A percentile compares a stretch with the other conserved stretches of the same genome.
phyloP scores from a whole-genome alignment of 495 filamentous ascomycete genomes.

The Aspergillus asperescens region DNA sequence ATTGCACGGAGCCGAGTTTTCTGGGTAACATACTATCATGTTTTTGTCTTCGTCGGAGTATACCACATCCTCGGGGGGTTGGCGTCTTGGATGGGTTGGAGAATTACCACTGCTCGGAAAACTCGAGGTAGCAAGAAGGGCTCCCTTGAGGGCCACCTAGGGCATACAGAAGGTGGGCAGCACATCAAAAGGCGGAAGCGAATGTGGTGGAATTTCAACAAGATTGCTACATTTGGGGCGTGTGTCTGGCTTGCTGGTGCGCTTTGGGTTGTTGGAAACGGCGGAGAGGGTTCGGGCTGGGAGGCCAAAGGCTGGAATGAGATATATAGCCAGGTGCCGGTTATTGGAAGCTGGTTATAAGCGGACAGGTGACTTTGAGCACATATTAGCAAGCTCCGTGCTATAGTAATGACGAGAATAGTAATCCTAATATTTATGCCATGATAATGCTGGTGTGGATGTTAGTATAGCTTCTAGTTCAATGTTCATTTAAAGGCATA shows the following conservation, averaged over 20 bases:
- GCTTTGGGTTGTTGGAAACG: slow-evolving; percentile 68
- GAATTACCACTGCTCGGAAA: slow-evolving; percentile 38
- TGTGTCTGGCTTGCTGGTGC: slow-evolving; percentile 76
- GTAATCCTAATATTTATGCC: not conserved
- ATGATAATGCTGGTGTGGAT: not conserved
- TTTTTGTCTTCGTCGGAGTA: slow-evolving; percentile 61
- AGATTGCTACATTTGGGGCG: slow-evolving; percentile 49
- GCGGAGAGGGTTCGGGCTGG: slow-evolving; percentile 68
- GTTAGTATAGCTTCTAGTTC: not conserved
- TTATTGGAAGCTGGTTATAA: slow-evolving; percentile 49
- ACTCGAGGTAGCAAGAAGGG: slow-evolving; percentile 32
- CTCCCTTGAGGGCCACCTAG: slow-evolving; percentile 35
- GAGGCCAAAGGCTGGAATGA: slow-evolving; percentile 73
- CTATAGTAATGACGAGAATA: slow-evolving; percentile 1
- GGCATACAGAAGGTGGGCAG: slow-evolving; percentile 34
- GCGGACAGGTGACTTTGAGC: not conserved
- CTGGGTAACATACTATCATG: slow-evolving; percentile 60
- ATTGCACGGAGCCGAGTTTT: slow-evolving; percentile 63
- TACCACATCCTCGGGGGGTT: slow-evolving; percentile 82
- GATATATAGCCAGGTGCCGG: slow-evolving; percentile 52
- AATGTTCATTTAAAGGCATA: not conserved
- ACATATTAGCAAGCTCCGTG: not conserved
- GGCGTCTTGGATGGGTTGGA: slow-evolving; percentile 64
- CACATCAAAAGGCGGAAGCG: slow-evolving; percentile 45
- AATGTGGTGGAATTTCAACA: slow-evolving; percentile 67